Evolutionary conservation across 2,329 filamentous ascomycete species (phyloP).

Genomic region (Zarea fungicola): DNA sequence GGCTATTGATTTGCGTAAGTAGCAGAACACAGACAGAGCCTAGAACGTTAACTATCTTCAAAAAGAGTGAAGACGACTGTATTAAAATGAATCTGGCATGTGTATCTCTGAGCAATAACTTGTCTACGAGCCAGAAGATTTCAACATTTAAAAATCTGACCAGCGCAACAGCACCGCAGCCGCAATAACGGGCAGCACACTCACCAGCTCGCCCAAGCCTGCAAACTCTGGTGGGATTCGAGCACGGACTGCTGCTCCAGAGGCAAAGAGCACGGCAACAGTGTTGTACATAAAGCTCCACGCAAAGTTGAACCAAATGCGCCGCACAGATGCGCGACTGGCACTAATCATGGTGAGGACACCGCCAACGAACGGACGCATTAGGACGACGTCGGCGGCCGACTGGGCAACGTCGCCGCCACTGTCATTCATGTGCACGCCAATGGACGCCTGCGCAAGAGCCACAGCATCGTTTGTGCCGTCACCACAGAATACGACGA

Average conservation of each 20-base stretch:
- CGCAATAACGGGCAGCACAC: conserved; percentile 63
- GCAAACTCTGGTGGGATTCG: conserved; percentile 57
- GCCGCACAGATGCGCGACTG: conserved; percentile 35
- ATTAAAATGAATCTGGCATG: too few relatives aligned
- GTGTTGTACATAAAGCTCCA: conserved; percentile 70
- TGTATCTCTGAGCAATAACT: too few relatives aligned
- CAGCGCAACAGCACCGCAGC: conserved; percentile 47
- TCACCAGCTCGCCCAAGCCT: conserved; percentile 67
- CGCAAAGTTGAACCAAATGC: conserved; percentile 62
- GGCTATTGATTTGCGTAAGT: too few relatives aligned
- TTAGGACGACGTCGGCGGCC: conserved; percentile 65
- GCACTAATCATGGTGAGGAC: conserved; percentile 55
- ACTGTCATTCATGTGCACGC: conserved; percentile 61
- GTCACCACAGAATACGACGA: conserved; percentile 67
- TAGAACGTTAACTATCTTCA: too few relatives aligned
- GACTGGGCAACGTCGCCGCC: conserved; percentile 59
- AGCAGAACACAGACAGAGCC: too few relatives aligned
- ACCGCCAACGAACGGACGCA: conserved; percentile 50
- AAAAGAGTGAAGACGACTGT: too few relatives aligned
- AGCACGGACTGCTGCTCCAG: conserved; percentile 55
- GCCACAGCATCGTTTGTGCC: conserved; percentile 76
- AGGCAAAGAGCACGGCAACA: conserved; percentile 60
- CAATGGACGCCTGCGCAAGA: conserved; percentile 64
- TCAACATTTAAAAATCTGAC: conserved; percentile 27
- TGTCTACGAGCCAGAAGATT: too few relatives aligned